A percentile compares a stretch with the other conserved stretches of the same genome.
These are phyloP conservation scores for Cynara cardunculus DNA, from an alignment of 129 eudicot species.

Conservation along the genomic window DNA sequence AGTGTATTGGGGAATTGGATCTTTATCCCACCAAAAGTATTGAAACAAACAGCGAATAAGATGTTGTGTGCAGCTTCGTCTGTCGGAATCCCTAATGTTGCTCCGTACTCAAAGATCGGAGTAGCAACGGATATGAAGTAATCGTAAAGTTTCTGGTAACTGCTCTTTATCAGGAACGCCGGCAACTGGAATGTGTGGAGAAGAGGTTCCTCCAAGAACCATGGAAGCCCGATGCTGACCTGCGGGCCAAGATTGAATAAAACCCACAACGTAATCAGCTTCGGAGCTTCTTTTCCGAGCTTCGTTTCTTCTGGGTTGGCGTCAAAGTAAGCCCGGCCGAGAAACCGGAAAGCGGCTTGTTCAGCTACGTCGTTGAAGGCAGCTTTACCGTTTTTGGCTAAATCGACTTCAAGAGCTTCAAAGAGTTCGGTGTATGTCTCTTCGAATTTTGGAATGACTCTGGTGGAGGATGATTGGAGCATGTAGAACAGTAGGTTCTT, in stretches of 20 bases:
- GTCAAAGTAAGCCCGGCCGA: slow-evolving; percentile 32
- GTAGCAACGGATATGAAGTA: slow-evolving; percentile 42
- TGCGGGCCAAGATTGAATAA: slow-evolving; percentile 42
- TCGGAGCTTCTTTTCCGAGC: slow-evolving; percentile 44
- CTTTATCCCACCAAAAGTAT: slow-evolving; percentile 59
- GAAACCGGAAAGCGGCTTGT: not conserved
- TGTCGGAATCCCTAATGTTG: slow-evolving; percentile 30
- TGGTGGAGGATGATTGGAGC: slow-evolving; percentile 12
- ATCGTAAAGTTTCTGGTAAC: slow-evolving; percentile 40
- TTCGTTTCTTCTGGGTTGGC: slow-evolving; percentile 37
- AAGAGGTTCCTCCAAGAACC: slow-evolving; percentile 31
- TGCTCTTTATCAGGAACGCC: slow-evolving; percentile 37
- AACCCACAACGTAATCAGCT: slow-evolving; percentile 38
- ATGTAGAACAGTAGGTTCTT: slow-evolving; percentile 27
- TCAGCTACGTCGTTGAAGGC: slow-evolving; percentile 45
- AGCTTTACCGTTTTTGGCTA: slow-evolving; percentile 35
- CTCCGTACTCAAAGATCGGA: slow-evolving; percentile 32
- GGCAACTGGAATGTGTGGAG: slow-evolving; percentile 41
- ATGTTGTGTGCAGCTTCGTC: slow-evolving; percentile 63
- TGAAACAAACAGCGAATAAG: slow-evolving; percentile 55
- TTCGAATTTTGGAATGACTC: slow-evolving; percentile 32
- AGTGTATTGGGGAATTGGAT: slow-evolving; percentile 49
- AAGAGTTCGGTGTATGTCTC: slow-evolving; percentile 12
- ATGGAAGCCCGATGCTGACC: slow-evolving; percentile 12
- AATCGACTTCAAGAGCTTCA: slow-evolving; percentile 27